Conservation (phyloP, 768 basidiomycete genomes). For the Trametes coccinea region DNA sequence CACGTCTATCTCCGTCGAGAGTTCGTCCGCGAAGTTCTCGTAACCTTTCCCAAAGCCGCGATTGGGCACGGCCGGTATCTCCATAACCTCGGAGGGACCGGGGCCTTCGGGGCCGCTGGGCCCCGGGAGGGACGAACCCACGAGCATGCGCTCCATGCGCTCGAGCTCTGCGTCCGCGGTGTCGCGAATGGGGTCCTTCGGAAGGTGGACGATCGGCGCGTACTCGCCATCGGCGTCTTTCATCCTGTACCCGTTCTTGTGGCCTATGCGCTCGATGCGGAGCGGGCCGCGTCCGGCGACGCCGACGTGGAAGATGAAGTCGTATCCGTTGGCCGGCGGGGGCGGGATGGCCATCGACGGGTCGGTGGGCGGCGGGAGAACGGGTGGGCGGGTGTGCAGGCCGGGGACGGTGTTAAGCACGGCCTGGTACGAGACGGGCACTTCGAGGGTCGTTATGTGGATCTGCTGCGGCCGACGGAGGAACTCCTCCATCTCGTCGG, state of each 20-base stretch:
- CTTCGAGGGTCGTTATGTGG: conserved; percentile 57
- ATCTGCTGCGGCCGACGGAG: conserved; percentile 38
- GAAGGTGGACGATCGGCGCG: conserved; percentile 43
- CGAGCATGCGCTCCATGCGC: conserved; percentile 37
- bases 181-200: conserved; percentile 43
- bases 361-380: conserved; percentile 42
- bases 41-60: conserved; percentile 43
- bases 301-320: conserved; percentile 72
- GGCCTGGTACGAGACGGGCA: conserved; percentile 60
- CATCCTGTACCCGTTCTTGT: conserved; percentile 70
- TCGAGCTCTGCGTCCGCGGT: conserved; percentile 40
- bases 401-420: conserved; percentile 57
- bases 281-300: conserved; percentile 64
- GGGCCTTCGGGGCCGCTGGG: conserved; percentile 12
- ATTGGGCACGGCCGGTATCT: conserved; percentile 23
- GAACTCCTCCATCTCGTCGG: conserved; percentile 25
- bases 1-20: conserved; percentile 61
- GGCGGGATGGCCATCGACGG: conserved; percentile 42
- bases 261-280: conserved; percentile 61
- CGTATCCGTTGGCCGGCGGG: conserved; percentile 51
- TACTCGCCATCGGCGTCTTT: conserved; percentile 61
- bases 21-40: conserved; percentile 55
- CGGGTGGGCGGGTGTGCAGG: conserved; percentile 60
- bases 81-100: conserved; percentile 14
- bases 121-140: conserved; percentile 31